Conservation (phyloP, 257 asterid species). For the Gentiana dahurica region DNA sequence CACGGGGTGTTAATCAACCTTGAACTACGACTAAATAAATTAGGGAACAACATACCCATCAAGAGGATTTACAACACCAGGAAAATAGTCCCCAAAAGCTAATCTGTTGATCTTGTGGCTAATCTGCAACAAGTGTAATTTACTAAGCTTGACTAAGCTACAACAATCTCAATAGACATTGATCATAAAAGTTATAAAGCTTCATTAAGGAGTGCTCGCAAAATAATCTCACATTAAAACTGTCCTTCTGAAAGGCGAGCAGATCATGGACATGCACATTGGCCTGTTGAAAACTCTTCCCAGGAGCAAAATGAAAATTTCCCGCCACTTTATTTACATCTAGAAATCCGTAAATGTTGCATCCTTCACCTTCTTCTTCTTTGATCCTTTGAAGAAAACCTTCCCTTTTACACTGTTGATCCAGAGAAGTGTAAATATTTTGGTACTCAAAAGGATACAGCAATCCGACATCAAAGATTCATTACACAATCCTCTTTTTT, state of each 20-base stretch:
- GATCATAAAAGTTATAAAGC: background rate
- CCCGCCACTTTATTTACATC: slow-evolving; percentile 97
- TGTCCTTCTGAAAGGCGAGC: slow-evolving; percentile 89
- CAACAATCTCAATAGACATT: background rate
- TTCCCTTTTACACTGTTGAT: slow-evolving; percentile 83
- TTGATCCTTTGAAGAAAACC: slow-evolving; percentile 88
- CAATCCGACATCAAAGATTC: background rate
- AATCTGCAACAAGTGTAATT: slow-evolving; percentile 36
- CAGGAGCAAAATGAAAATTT: slow-evolving; percentile 97
- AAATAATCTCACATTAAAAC: slow-evolving; percentile 70
- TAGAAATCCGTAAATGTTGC: slow-evolving; percentile 83
- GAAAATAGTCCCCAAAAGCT: slow-evolving; percentile 79
- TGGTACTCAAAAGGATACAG: background rate
- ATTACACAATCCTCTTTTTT: no score
- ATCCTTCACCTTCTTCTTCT: slow-evolving; percentile 97
- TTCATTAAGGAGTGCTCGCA: slow-evolving; percentile 5
- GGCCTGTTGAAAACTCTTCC: slow-evolving; percentile 96
- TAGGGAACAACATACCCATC: slow-evolving; percentile 53
- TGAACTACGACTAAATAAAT: background rate
- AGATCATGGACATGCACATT: slow-evolving; percentile 85
- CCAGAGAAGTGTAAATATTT: slow-evolving; percentile 8
- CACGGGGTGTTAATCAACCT: no score
- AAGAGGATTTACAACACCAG: slow-evolving; percentile 95
- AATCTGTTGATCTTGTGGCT: slow-evolving; percentile 88
- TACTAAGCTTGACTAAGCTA: slow-evolving; percentile 10